Conservation (phyloP, 1,139 yeast genomes). For the Suhomyces bokatorum region DNA sequence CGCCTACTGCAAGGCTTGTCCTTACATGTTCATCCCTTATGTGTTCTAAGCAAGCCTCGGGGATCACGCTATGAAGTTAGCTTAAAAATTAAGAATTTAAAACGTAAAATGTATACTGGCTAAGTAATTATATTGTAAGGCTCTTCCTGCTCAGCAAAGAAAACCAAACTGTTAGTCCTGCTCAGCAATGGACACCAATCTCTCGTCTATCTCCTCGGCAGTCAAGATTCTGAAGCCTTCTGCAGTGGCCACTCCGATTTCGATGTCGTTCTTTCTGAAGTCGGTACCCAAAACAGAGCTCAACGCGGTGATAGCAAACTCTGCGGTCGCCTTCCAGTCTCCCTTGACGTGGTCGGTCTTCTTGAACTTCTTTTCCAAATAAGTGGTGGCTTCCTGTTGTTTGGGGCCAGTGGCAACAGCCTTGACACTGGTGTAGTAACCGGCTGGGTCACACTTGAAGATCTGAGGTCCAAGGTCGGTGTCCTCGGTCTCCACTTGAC, state of each 20-base stretch:
- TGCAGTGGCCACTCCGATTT: slow-evolving; percentile 82
- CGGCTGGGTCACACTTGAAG: slow-evolving; percentile 96
- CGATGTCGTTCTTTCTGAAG: slow-evolving; percentile 89
- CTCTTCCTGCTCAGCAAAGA: slow-evolving; percentile 95
- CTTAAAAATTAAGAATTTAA: not conserved
- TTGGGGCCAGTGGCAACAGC: slow-evolving; percentile 97
- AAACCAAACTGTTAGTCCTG: slow-evolving; percentile 84
- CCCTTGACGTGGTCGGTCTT: slow-evolving; percentile 73
- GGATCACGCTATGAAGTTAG: no score
- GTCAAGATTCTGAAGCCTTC: slow-evolving; percentile 71
- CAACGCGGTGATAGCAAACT: slow-evolving; percentile 81
- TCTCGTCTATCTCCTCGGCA: slow-evolving; percentile 88
- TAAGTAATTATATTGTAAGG: not conserved
- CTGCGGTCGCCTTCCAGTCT: slow-evolving; percentile 87
- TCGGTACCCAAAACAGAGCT: slow-evolving; percentile 89
- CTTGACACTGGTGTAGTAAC: slow-evolving; percentile 86
- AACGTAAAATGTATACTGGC: not conserved
- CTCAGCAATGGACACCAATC: slow-evolving; percentile 92
- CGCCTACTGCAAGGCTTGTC: slow-evolving; percentile 81
- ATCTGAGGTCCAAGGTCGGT: slow-evolving; percentile 80
- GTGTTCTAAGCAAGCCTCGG: slow-evolving; percentile 47
- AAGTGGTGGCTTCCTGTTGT: slow-evolving; percentile 92
- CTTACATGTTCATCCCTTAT: slow-evolving; percentile 88
- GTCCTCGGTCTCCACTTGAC: slow-evolving; percentile 68
- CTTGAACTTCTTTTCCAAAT: slow-evolving; percentile 88